Conservation (phyloP, 768 basidiomycete species). For the Pleurotus tuber-regium region DNA sequence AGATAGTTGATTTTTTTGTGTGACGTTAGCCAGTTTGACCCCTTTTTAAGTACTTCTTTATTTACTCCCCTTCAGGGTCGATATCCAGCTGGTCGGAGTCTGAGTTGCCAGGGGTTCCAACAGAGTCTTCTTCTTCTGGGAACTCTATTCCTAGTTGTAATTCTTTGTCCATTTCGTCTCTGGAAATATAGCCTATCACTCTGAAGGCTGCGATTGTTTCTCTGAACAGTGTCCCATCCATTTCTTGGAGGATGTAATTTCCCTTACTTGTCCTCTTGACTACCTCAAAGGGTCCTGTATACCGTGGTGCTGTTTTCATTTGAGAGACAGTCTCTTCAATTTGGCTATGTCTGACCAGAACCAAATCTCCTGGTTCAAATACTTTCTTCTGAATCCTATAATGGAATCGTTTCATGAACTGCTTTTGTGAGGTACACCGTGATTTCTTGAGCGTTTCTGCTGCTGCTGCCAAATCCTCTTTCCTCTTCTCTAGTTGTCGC, state of each 20-base stretch:
- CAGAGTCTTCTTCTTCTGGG: too few relatives aligned
- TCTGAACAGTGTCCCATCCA: slow-evolving; percentile 12
- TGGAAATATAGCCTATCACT: slow-evolving; percentile 9
- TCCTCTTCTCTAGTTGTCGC: slow-evolving; percentile 21
- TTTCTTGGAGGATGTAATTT: slow-evolving; percentile 14
- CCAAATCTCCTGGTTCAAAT: slow-evolving; percentile 12
- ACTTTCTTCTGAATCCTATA: background rate
- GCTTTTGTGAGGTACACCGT: slow-evolving; percentile 18
- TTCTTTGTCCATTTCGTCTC: background rate
- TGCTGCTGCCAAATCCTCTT: slow-evolving; percentile 18
- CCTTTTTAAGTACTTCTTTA: too few relatives aligned
- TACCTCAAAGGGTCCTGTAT: slow-evolving; percentile 28
- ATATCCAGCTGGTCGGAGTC: too few relatives aligned
- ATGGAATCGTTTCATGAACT: slow-evolving; percentile 19
- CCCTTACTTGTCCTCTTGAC: slow-evolving; percentile 13
- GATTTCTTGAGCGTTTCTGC: slow-evolving; percentile 15
- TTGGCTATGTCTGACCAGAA: slow-evolving; percentile 22
- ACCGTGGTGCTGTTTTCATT: slow-evolving; percentile 21
- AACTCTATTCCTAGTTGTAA: too few relatives aligned
- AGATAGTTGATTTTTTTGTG: too few relatives aligned
- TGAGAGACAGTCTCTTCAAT: slow-evolving; percentile 18
- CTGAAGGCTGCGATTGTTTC: slow-evolving; percentile 9
- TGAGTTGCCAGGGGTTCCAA: too few relatives aligned
- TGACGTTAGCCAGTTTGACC: too few relatives aligned
- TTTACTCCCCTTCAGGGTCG: too few relatives aligned